Evolutionary conservation across 805 yeast species (phyloP), one percentile per base, ranked within the genome.

Genomic region (Ogataea pini): DNA sequence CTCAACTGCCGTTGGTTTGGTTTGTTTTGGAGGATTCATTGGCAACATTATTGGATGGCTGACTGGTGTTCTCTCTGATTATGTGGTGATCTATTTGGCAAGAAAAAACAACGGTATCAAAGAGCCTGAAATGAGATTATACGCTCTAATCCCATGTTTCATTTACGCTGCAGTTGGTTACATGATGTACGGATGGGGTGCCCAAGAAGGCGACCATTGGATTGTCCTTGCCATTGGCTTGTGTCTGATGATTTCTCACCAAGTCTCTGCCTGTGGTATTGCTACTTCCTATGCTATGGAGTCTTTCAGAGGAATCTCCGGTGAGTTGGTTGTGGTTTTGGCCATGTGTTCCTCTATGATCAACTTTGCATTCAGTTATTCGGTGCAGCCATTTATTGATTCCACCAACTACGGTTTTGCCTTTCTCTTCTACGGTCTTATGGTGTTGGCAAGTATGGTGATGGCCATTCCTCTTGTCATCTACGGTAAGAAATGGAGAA

Each of bases 41-140:
- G 77, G 78, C 4, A 60, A 65, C 44, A 43, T 69, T n/a, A 17
- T 72, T 29, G 77, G 77, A 7, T 72, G 68, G 48, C 75, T 73
- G 9, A 48, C 52, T 7, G 77, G 77, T 13, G 42, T 49, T 20
- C 61, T 72, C 41, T 75, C 71, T 19, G 79, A 75, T 52, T 36
- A 22, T 22, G 43, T 52, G 16, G 48, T 47, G n/a, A 13, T 46
- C 20, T 69, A 68, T 62, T 47, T 72, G 48, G 72, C 77, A 4
- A 62, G 64, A 47, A 60, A 70, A 39, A 73, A 73, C 52, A 60
- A 67, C 17, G 78, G 78, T 17, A 54, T 72, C 7, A 58, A 71
- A 43, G 78, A 73, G 52, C 75, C 78, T 3, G 78, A 74, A 49
- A 68, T 67, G 60, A 60, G 78, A 55, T 60, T 73, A 24, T 72